Percentiles rank a stretch among this genome's conserved stretches.
These are phyloP conservation scores for Rubia yunnanensis DNA, from an alignment of 257 asterid species.

Conservation along the genomic window DNA sequence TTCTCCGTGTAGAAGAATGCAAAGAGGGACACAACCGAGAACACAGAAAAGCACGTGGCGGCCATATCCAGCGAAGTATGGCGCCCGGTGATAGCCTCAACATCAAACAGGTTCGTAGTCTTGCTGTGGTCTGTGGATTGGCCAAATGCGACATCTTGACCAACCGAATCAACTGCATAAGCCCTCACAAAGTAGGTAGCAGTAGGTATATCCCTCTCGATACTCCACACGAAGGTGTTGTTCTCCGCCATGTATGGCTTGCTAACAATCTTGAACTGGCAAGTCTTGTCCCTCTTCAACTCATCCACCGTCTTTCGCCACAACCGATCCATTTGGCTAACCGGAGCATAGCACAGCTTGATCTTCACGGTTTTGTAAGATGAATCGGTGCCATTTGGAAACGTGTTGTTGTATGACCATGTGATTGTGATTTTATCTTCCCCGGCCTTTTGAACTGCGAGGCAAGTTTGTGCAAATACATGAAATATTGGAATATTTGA, in stretches of 20 bases:
- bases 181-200: slow-evolving; percentile 64
- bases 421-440: slow-evolving; percentile 34
- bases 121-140: slow-evolving; percentile 43
- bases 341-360: slow-evolving; percentile 60
- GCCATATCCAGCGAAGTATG: slow-evolving; percentile 48
- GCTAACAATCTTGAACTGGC: slow-evolving; percentile 41
- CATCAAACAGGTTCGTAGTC: slow-evolving; percentile 32
- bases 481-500: too few species aligned
- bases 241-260: slow-evolving; percentile 29
- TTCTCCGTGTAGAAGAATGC: slow-evolving; percentile 67
- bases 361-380: slow-evolving; percentile 33
- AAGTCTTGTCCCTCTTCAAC: slow-evolving; percentile 55
- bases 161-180: slow-evolving; percentile 30
- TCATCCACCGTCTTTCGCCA: slow-evolving; percentile 63
- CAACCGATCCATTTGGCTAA: slow-evolving; percentile 63
- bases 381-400: slow-evolving; percentile 32
- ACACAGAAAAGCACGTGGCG: slow-evolving; percentile 53
- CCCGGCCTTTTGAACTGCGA: slow-evolving; percentile 46
- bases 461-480: too few species aligned
- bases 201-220: slow-evolving; percentile 39
- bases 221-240: slow-evolving; percentile 33
- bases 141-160: slow-evolving; percentile 42
- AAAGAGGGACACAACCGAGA: slow-evolving; percentile 45
- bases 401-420: slow-evolving; percentile 37
- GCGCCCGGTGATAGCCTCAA: slow-evolving; percentile 50